Evolutionary conservation across 2,329 filamentous ascomycete genomes (phyloP).

Genomic region (Fusarium sp.): DNA sequence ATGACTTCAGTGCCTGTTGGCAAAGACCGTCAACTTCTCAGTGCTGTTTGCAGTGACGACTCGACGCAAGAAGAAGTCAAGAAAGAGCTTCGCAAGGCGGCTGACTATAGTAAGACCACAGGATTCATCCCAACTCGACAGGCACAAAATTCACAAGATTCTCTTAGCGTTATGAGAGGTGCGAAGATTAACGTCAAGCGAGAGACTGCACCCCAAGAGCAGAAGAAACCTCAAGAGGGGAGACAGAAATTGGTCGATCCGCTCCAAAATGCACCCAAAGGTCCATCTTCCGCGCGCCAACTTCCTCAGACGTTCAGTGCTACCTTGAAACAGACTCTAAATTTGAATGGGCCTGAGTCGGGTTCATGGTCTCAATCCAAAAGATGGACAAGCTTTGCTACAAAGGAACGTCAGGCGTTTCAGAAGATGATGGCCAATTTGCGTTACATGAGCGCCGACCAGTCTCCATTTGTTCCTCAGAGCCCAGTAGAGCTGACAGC

Average conservation of each 20-base stretch:
- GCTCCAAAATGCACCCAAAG: slow-evolving; percentile 23
- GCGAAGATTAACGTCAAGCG: neutral
- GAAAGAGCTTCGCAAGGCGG: slow-evolving; percentile 20
- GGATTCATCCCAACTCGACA: slow-evolving; percentile 37
- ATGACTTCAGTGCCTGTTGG: slow-evolving; percentile 27
- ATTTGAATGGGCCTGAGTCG: slow-evolving; percentile 20
- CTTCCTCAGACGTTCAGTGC: slow-evolving; percentile 14
- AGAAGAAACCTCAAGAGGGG: neutral
- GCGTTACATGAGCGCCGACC: slow-evolving; percentile 50
- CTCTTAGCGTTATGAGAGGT: neutral
- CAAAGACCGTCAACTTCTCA: slow-evolving; percentile 19
- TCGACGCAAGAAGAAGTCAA: slow-evolving; percentile 5
- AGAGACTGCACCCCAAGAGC: neutral
- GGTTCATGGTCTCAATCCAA: slow-evolving; percentile 55
- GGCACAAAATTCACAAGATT: slow-evolving; percentile 15
- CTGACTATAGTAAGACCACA: slow-evolving; percentile 15
- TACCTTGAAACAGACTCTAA: slow-evolving; percentile 7
- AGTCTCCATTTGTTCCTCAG: slow-evolving; percentile 54
- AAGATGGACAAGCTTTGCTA: slow-evolving; percentile 53
- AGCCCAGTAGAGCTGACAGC: slow-evolving; percentile 51
- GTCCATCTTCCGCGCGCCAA: slow-evolving; percentile 21
- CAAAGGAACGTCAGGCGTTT: slow-evolving; percentile 50
- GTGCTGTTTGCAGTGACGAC: neutral
- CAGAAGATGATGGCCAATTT: slow-evolving; percentile 53
- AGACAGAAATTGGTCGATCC: neutral